A percentile compares a stretch with the other conserved stretches of the same genome.
These are phyloP conservation scores for Funneliformis mosseae DNA, from an alignment of 192 early-diverging fungal genomes.

Conservation along the genomic window DNA sequence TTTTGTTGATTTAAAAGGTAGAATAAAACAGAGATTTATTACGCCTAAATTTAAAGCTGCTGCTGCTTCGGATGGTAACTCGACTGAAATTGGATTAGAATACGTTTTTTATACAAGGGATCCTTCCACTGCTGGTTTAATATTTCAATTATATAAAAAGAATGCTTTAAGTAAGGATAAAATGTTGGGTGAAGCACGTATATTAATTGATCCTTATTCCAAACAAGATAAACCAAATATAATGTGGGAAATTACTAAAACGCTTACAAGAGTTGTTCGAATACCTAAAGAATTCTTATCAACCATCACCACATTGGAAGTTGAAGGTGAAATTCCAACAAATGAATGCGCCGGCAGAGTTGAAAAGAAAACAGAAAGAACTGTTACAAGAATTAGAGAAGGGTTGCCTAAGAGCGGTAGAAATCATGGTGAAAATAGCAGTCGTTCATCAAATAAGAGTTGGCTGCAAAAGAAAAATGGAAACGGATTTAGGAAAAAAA, in stretches of 20 bases:
- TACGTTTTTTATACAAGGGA: constrained; percentile 27
- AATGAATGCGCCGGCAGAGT: background rate
- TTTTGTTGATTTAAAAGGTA: constrained; percentile 22
- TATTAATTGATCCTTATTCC: constrained; percentile 24
- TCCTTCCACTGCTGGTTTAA: background rate
- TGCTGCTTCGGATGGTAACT: too few species aligned
- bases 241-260: constrained; percentile 32
- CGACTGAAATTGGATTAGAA: constrained; percentile 9
- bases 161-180: constrained; percentile 21
- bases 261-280: constrained; percentile 25
- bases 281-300: background rate
- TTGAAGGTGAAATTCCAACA: background rate
- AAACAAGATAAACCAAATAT: constrained; percentile 15
- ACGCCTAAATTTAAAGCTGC: background rate
- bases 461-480: background rate
- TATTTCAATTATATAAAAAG: constrained; percentile 30
- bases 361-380: background rate
- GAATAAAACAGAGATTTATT: background rate
- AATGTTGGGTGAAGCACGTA: constrained; percentile 26
- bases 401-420: background rate
- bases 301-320: background rate
- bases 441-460: background rate
- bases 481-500: background rate
- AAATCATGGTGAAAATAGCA: background rate
- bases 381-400: background rate